A percentile compares a stretch with the other conserved stretches of the same genome.
phyloP scores from a whole-genome alignment of 148 eudicot genomes.

The Nepenthes gracilis region DNA sequence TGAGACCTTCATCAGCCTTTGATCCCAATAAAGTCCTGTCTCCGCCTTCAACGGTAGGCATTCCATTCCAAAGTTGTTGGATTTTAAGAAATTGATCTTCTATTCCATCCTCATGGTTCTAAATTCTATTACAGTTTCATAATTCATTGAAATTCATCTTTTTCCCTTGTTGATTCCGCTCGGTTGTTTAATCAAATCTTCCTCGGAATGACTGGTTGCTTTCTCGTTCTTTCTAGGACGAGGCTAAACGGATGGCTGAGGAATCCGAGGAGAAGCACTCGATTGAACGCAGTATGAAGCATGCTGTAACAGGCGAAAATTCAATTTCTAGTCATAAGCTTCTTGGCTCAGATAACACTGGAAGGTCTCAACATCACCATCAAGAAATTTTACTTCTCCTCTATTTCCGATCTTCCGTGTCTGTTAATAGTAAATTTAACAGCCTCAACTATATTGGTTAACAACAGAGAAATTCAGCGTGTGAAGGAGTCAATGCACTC shows the following conservation, averaged over 20 bases:
- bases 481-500: conserved; percentile 70
- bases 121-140: not conserved
- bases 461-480: conserved; percentile 52
- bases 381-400: not conserved
- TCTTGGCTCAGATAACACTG: not conserved
- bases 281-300: conserved; percentile 10
- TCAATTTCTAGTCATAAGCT: conserved; percentile 6
- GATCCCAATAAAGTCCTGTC: conserved; percentile 12
- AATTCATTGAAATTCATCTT: not conserved
- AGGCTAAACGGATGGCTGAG: conserved; percentile 9
- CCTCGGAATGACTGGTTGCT: too few relatives aligned
- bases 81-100: not conserved
- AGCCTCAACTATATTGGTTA: not conserved
- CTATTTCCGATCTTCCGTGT: not conserved
- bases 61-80: not conserved
- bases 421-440: not conserved
- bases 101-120: not conserved
- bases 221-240: conserved; percentile 8
- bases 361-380: too few relatives aligned
- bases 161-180: not conserved
- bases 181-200: not conserved
- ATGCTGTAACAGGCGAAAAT: conserved; percentile 4
- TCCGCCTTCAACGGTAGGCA: conserved; percentile 36
- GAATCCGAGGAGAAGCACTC: conserved; percentile 7
- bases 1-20: conserved; percentile 34